Conservation (phyloP, 305 asterid genomes). For the Rubia peregrina region DNA sequence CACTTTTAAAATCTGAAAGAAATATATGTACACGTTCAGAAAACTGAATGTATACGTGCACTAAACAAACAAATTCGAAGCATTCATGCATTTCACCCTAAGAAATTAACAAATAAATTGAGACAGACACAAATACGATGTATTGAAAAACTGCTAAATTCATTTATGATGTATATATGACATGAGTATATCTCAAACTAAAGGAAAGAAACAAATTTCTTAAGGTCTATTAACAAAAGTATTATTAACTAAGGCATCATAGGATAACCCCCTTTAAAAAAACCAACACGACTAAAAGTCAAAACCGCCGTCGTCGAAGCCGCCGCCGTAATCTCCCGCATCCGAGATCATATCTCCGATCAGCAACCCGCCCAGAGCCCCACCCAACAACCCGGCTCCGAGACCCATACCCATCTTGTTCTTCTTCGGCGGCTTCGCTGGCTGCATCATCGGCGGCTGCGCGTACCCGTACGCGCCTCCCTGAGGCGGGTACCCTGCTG, state of each 20-base stretch:
- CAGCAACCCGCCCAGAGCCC: conserved; percentile 75
- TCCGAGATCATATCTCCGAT: conserved; percentile 71
- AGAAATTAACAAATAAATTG: too few relatives aligned
- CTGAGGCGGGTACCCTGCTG: background rate
- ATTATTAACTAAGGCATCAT: background rate
- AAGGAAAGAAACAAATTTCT: background rate
- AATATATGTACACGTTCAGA: too few relatives aligned
- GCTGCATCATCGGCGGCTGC: conserved; percentile 34
- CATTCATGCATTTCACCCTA: too few relatives aligned
- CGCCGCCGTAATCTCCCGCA: conserved; percentile 34
- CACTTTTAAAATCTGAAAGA: too few relatives aligned
- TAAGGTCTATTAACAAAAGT: background rate
- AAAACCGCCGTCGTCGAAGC: conserved; percentile 22
- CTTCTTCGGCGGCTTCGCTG: conserved; percentile 43
- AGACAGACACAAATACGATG: too few relatives aligned
- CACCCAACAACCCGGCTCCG: conserved; percentile 85
- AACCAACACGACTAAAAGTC: conserved; percentile 34
- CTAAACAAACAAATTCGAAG: too few relatives aligned
- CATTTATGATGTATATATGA: too few relatives aligned
- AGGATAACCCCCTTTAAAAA: background rate
- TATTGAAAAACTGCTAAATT: too few relatives aligned
- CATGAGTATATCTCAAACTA: background rate
- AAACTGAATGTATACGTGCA: too few relatives aligned
- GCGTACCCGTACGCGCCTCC: conserved; percentile 20
- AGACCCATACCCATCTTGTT: conserved; percentile 62